Conservation (phyloP, 257 asterid species). For the Solanum medicagineum region DNA sequence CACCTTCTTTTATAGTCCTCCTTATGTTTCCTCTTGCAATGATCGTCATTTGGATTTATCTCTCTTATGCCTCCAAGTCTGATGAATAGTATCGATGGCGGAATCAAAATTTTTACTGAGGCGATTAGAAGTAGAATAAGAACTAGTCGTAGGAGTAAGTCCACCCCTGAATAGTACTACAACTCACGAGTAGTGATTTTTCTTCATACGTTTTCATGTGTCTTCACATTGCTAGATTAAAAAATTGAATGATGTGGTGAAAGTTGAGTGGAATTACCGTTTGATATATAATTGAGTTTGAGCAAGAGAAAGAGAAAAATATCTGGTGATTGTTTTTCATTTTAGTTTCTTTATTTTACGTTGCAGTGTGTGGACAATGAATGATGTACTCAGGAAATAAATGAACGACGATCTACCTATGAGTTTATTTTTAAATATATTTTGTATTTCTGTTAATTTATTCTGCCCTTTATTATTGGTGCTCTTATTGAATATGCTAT, state of each 20-base stretch:
- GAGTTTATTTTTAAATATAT: background rate
- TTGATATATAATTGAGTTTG: too few species aligned
- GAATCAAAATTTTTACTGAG: too few species aligned
- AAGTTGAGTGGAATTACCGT: background rate
- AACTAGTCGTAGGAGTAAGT: too few species aligned
- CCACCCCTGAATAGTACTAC: background rate
- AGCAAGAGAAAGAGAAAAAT: too few species aligned
- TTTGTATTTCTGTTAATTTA: background rate
- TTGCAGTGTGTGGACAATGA: background rate
- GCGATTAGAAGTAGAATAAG: too few species aligned
- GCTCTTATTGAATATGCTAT: background rate
- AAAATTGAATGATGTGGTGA: background rate
- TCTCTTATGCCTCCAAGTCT: constrained; percentile 20
- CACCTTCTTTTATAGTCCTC: constrained; percentile 17
- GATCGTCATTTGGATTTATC: constrained; percentile 24
- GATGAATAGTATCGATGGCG: background rate
- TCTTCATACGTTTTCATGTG: background rate
- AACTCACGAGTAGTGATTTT: background rate
- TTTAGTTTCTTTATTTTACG: background rate
- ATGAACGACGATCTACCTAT: background rate
- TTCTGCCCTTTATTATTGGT: background rate
- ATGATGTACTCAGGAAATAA: background rate
- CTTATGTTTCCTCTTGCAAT: constrained; percentile 24
- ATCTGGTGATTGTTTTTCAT: too few species aligned
- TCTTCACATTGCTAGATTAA: background rate